Conservation (phyloP, 371 early-diverging fungal species). For the Massospora cicadina region DNA sequence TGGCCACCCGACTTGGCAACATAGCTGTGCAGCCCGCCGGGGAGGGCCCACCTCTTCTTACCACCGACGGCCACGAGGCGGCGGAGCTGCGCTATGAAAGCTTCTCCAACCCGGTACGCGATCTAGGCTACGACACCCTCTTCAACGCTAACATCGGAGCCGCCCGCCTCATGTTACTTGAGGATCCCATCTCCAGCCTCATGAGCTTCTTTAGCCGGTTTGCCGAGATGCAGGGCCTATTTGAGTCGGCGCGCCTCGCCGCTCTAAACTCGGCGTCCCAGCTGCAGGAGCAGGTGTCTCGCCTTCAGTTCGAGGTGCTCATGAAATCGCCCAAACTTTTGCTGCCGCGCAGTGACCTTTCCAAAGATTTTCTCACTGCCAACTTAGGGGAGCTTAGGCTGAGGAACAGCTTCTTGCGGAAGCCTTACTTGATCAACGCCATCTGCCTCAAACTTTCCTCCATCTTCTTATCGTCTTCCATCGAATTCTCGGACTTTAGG, state of each 20-base stretch:
- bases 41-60: constrained; percentile 25
- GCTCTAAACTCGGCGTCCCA: constrained; percentile 65
- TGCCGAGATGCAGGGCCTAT: constrained; percentile 68
- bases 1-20: constrained; percentile 73
- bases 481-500: constrained; percentile 17
- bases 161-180: constrained; percentile 51
- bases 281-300: constrained; percentile 47
- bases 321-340: constrained; percentile 81
- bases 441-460: constrained; percentile 47
- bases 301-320: constrained; percentile 64
- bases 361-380: constrained; percentile 43
- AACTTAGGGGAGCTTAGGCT: constrained; percentile 79
- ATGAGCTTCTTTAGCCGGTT: constrained; percentile 53
- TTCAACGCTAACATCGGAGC: constrained; percentile 64
- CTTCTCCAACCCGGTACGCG: constrained; percentile 26
- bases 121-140: constrained; percentile 75
- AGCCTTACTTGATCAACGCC: constrained; percentile 25
- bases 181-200: constrained; percentile 33
- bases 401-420: constrained; percentile 38
- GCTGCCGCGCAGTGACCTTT: constrained; percentile 46
- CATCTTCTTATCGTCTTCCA: constrained; percentile 41
- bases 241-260: constrained; percentile 70
- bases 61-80: constrained; percentile 74
- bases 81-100: constrained; percentile 77
- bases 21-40: constrained; percentile 32